Base-by-base conservation (phyloP, 2,329 filamentous ascomycete genomes). In the Pseudogymnoascus sp. region DNA sequence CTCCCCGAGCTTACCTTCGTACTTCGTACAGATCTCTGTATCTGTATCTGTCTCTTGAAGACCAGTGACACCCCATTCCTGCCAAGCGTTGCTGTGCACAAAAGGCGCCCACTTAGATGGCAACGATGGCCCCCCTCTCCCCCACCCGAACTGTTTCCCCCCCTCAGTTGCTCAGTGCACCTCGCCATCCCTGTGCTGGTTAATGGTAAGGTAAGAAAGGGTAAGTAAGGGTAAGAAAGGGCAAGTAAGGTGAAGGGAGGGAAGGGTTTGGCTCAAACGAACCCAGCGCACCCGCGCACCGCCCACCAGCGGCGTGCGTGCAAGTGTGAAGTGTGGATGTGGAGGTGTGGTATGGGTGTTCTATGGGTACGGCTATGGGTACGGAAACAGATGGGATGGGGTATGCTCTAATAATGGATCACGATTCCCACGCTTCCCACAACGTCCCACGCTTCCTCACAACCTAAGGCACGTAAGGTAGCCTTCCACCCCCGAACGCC, bases 361-460 rank as follows among this genome's bases (percentile, higher is more conserved):
- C 41, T 50, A 50, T 50, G 43, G 43, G 24, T 28, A 50, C 24
- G 43, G 43, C 14, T 50, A 50, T 50, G 43, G 43, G 43, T 50
- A 50, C 43, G 22, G 24, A 50, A 28, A 28, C 43, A 50, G 22
- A 28, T 50, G 43, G 43, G 43, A 50, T 50, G 43, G 43, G 22
- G 22, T 50, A 50, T 50, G 43, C 43, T 50, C 43, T 50, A 50
- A 50, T 50, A 50, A 50, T 50, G 43, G 43, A 50, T 50, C 43
- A 50, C 24, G 24, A 22, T 50, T 50, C 38, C 38, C 38, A 41
- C 38, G 41, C 41, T 46, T 46, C 41, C 31, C n/a, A n/a, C 37
- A 6, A 19, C 19, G 19, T 19, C 19, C 19, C 41, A 24, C 40
- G 40, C 41, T 46, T 46, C 41, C 41, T 14, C 43, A 26, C 14